These are phyloP conservation scores for Candida stauntonica DNA, from an alignment of 805 yeast genomes.

Conservation along the genomic window DNA sequence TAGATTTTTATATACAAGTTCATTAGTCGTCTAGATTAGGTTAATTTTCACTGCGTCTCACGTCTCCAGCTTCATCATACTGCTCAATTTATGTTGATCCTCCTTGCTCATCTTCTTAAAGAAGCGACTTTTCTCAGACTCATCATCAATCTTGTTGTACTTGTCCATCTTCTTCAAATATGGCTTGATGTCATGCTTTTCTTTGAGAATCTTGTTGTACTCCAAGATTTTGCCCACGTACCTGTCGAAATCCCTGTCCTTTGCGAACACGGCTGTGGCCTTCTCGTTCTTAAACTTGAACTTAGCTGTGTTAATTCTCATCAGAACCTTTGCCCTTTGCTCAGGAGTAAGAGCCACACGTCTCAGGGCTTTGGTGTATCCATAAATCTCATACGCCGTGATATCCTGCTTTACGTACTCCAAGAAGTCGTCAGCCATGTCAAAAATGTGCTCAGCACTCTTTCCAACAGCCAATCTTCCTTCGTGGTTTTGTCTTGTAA, in stretches of 20 bases:
- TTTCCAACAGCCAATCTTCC: slow-evolving; percentile 20
- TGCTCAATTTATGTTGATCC: slow-evolving; percentile 1
- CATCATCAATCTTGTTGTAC: slow-evolving; percentile 6
- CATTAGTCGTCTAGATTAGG: too few relatives aligned
- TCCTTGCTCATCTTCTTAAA: background rate
- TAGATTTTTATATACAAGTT: too few relatives aligned
- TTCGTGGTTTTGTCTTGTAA: slow-evolving; percentile 18
- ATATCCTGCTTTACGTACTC: slow-evolving; percentile 3
- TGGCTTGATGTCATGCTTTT: slow-evolving; percentile 19
- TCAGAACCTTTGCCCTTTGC: slow-evolving; percentile 16
- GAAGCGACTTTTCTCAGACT: background rate
- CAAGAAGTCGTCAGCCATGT: slow-evolving; percentile 17
- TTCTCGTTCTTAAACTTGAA: slow-evolving; percentile 12
- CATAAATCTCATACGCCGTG: slow-evolving; percentile 19
- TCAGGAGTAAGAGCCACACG: slow-evolving; percentile 18
- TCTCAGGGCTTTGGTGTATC: slow-evolving; percentile 24
- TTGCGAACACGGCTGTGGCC: background rate
- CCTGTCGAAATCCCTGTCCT: slow-evolving; percentile 5
- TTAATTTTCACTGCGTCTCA: too few relatives aligned
- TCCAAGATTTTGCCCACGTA: slow-evolving; percentile 12
- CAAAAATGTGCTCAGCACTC: slow-evolving; percentile 15
- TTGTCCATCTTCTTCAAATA: slow-evolving; percentile 9
- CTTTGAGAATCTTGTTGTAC: slow-evolving; percentile 10
- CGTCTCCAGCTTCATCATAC: slow-evolving; percentile 3
- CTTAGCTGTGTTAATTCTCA: slow-evolving; percentile 13